A percentile compares a stretch with the other conserved stretches of the same genome.
Evolutionary conservation across 2,329 filamentous ascomycete species (phyloP).

Genomic region (Phaeophleospora eucalypticola): DNA sequence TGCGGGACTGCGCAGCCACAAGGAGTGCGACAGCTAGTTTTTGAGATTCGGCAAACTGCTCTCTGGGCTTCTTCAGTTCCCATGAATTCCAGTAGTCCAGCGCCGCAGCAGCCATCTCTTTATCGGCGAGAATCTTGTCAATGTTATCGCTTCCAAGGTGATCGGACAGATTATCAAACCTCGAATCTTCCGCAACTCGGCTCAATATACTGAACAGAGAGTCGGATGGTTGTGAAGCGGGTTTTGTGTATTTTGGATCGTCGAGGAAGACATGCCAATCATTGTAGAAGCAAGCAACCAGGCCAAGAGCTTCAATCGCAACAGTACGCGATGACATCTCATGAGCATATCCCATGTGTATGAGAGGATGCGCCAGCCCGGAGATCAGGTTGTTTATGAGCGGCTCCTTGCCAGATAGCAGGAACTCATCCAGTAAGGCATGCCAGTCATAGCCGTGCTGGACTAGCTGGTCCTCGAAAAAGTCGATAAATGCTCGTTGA

Average conservation of each 20-base stretch:
- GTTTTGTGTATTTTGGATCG: conserved; percentile 64
- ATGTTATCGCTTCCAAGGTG: conserved; percentile 60
- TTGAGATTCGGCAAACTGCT: conserved; percentile 70
- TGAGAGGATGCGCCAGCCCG: conserved; percentile 83
- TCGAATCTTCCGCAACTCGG: conserved; percentile 64
- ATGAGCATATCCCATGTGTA: conserved; percentile 90
- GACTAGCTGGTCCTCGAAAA: conserved; percentile 88
- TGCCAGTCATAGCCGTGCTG: conserved; percentile 79
- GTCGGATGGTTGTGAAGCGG: conserved; percentile 54
- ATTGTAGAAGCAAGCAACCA: conserved; percentile 59
- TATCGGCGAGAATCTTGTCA: conserved; percentile 61
- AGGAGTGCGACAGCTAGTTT: conserved; percentile 56
- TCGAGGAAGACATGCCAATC: conserved; percentile 62
- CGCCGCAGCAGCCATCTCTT: conserved; percentile 67
- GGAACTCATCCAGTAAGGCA: conserved; percentile 66
- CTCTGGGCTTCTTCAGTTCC: conserved; percentile 64
- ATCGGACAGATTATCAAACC: conserved; percentile 64
- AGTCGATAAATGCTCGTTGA: conserved; percentile 88
- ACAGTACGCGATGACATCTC: conserved; percentile 82
- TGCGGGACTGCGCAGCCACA: conserved; percentile 49
- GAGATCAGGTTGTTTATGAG: conserved; percentile 75
- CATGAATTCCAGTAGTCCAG: conserved; percentile 91
- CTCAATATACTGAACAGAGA: conserved; percentile 67
- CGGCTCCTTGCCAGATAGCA: conserved; percentile 70
- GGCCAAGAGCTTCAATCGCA: conserved; percentile 79